Evolutionary conservation across 2,329 filamentous ascomycete species (phyloP).

Genomic region (Cryphonectria naterciae): DNA sequence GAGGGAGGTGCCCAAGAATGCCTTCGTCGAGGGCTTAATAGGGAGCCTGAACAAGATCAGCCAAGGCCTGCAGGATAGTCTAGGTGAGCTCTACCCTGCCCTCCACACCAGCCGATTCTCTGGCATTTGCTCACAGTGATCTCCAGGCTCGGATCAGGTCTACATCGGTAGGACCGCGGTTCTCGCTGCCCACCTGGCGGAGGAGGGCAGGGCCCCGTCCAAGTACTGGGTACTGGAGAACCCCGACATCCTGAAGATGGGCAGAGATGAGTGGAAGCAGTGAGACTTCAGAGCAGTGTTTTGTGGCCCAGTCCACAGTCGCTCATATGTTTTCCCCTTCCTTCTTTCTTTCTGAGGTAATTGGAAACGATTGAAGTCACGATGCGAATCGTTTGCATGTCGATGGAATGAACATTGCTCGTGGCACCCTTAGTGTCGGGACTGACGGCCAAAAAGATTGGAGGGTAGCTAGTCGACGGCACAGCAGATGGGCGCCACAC

Average conservation of each 20-base stretch:
- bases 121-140: constrained; percentile 7
- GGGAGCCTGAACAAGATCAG: constrained; percentile 58
- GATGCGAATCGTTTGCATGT: neutral
- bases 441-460: neutral
- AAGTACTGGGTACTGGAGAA: constrained; percentile 65
- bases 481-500: neutral
- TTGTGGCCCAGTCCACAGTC: neutral
- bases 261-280: constrained; percentile 60
- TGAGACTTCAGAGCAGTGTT: neutral
- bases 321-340: neutral
- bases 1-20: constrained; percentile 63
- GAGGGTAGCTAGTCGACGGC: neutral
- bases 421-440: neutral
- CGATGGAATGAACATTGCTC: neutral
- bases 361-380: neutral
- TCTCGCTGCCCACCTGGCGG: constrained; percentile 60
- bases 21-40: constrained; percentile 58
- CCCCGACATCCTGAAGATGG: constrained; percentile 68
- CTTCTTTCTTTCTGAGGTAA: neutral
- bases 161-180: constrained; percentile 73
- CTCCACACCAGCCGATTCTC: no score
- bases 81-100: constrained; percentile 39
- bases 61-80: constrained; percentile 61
- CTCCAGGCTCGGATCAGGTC: constrained; percentile 70
- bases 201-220: constrained; percentile 60